A percentile compares a stretch with the other conserved stretches of the same genome.
phyloP scores from a whole-genome alignment of 768 basidiomycete species.

The Lentinula aciculospora region DNA sequence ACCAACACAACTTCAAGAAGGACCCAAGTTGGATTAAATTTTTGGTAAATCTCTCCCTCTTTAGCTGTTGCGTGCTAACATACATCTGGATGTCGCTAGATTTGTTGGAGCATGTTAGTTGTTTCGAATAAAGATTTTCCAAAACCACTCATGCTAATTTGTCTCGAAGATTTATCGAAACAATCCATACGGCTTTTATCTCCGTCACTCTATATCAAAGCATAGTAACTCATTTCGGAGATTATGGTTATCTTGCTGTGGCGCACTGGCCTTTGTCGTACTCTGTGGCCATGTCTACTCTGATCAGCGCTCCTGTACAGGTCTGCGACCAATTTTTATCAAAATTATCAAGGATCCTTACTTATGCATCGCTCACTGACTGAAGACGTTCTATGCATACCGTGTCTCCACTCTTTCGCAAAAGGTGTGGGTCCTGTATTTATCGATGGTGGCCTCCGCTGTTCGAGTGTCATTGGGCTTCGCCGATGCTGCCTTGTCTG shows the following conservation, averaged over 20 bases:
- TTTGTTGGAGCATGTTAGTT: too few relatives aligned
- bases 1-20: constrained; percentile 1
- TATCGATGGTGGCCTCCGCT: neutral
- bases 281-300: neutral
- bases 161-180: too few relatives aligned
- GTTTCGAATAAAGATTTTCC: too few relatives aligned
- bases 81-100: too few relatives aligned
- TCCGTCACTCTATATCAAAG: too few relatives aligned
- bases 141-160: too few relatives aligned
- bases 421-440: neutral
- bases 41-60: neutral
- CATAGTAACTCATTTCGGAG: neutral
- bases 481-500: neutral
- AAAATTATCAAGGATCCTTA: too few relatives aligned
- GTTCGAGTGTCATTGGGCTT: neutral
- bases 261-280: neutral
- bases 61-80: too few relatives aligned
- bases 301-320: neutral
- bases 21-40: neutral
- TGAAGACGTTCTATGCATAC: neutral
- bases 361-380: too few relatives aligned
- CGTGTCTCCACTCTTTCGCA: neutral
- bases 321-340: neutral
- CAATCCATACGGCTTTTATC: too few relatives aligned
- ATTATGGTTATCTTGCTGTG: neutral